A percentile compares a stretch with the other conserved stretches of the same genome.
These are phyloP conservation scores for Aspergillus japonicus DNA, from an alignment of 2,329 filamentous ascomycete species.

Conservation along the genomic window DNA sequence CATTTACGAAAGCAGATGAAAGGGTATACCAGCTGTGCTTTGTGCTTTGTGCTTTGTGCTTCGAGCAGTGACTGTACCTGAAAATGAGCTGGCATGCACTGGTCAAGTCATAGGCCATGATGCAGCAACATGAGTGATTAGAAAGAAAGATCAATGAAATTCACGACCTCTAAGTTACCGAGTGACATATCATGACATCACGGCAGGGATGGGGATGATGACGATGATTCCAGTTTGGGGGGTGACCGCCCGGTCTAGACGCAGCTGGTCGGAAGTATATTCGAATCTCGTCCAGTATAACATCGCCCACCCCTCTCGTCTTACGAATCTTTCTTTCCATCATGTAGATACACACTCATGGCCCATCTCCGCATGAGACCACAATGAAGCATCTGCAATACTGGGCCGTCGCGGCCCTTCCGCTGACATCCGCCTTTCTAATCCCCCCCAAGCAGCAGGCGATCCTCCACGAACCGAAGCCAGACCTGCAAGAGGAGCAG, in stretches of 20 bases:
- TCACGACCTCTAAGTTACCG: not conserved
- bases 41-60: not conserved
- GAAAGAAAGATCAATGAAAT: not conserved
- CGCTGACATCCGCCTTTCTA: constrained; percentile 50
- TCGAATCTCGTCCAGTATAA: not conserved
- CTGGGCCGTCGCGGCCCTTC: constrained; percentile 39
- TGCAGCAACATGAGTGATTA: not conserved
- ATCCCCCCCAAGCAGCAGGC: constrained; percentile 47
- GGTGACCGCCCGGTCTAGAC: not conserved
- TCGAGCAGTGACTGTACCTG: constrained; percentile 1
- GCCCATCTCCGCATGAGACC: not conserved
- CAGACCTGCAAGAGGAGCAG: not conserved
- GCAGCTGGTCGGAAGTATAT: not conserved
- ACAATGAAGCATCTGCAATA: constrained; percentile 21
- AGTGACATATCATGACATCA: not conserved
- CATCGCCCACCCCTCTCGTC: not conserved
- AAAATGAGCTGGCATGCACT: not conserved
- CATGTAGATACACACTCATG: too few species aligned
- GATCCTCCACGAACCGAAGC: constrained; percentile 8
- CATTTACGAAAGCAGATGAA: constrained; percentile 5
- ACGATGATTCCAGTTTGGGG: not conserved
- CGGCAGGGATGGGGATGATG: not conserved
- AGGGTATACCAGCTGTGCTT: not conserved
- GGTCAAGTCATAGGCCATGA: not conserved
- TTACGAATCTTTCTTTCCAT: too few species aligned